A percentile compares a stretch with the other conserved stretches of the same genome.
Evolutionary conservation across 2,329 filamentous ascomycete species (phyloP).

Genomic region (Fusarium penzigii): DNA sequence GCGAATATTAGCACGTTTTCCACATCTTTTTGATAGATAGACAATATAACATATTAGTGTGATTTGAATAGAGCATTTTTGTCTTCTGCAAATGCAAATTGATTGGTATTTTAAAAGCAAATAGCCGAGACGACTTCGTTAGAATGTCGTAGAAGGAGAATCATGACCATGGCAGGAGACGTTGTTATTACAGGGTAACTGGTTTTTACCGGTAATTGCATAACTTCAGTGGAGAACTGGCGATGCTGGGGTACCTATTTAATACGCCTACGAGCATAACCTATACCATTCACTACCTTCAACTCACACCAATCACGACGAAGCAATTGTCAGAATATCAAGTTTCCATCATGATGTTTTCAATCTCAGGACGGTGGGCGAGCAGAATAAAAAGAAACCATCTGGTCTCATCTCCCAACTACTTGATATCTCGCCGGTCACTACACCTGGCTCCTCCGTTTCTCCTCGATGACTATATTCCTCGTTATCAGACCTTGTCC

Average conservation of each 20-base stretch:
- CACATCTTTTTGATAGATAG: not conserved
- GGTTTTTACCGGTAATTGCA: not conserved
- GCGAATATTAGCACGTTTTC: no score
- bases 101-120: no score
- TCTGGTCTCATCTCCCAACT: constrained; percentile 1
- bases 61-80: no score
- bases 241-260: no score
- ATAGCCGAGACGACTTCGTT: no score
- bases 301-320: constrained; percentile 25
- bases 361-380: constrained; percentile 10
- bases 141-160: no score
- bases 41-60: no score
- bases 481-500: constrained; percentile 69
- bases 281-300: not conserved
- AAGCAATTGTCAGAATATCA: constrained; percentile 23
- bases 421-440: constrained; percentile 13
- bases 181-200: no score
- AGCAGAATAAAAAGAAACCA: not conserved
- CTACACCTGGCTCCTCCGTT: constrained; percentile 64
- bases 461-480: constrained; percentile 72
- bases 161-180: no score
- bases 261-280: not conserved
- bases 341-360: constrained; percentile 15
- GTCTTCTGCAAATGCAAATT: no score
- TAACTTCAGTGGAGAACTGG: constrained; percentile 4